Evolutionary conservation across 768 basidiomycete genomes (phyloP).

Genomic region (Collybia nuda): DNA sequence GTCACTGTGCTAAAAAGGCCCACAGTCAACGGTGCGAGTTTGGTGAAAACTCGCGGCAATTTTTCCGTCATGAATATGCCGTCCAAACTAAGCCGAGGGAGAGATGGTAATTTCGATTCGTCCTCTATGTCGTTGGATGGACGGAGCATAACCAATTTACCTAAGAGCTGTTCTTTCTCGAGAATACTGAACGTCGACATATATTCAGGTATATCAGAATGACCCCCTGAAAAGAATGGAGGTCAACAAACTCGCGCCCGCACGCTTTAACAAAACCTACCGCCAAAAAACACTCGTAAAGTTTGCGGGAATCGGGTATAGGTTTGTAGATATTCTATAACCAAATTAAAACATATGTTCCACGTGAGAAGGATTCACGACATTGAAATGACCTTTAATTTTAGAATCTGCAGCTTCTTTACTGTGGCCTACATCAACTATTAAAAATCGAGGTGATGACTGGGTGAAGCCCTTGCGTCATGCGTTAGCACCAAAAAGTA

Average conservation of each 20-base stretch:
- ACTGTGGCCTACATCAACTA: constrained; percentile 67
- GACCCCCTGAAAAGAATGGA: constrained; percentile 43
- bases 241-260: background rate
- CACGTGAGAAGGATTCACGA: background rate
- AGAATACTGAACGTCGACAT: constrained; percentile 54
- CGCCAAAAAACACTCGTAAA: constrained; percentile 69
- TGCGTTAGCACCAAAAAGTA: background rate
- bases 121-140: constrained; percentile 40
- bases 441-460: constrained; percentile 66
- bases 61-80: constrained; percentile 46
- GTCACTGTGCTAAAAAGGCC: constrained; percentile 41
- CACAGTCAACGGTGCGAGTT: constrained; percentile 47
- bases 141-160: constrained; percentile 66
- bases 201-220: constrained; percentile 47
- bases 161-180: constrained; percentile 58
- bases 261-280: constrained; percentile 32
- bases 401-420: constrained; percentile 65
- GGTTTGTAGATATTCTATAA: constrained; percentile 66
- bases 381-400: constrained; percentile 55
- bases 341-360: background rate
- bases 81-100: constrained; percentile 56
- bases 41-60: constrained; percentile 32
- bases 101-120: constrained; percentile 45
- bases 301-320: constrained; percentile 75
- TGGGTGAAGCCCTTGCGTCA: constrained; percentile 62